Conservation (phyloP, 352 stramenopile genomes). For the Globisporangium spinosum region DNA sequence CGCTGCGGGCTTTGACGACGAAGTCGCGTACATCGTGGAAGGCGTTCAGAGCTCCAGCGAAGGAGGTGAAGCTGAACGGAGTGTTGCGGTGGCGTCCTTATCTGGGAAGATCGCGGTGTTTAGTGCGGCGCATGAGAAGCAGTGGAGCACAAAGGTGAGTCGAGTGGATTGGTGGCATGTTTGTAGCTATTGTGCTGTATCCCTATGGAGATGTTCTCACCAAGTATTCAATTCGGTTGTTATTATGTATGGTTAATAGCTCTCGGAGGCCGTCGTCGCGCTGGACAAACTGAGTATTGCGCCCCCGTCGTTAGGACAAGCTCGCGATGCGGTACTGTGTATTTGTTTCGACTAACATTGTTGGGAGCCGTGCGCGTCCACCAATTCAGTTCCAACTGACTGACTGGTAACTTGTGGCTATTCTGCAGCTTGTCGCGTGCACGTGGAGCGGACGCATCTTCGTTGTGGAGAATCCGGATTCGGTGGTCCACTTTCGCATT, state of each 20-base stretch:
- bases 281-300: constrained; percentile 36
- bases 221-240: background rate
- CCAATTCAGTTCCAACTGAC: background rate
- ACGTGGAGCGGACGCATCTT: constrained; percentile 72
- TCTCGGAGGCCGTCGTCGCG: constrained; percentile 48
- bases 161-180: background rate
- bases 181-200: background rate
- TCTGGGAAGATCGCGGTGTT: constrained; percentile 38
- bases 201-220: background rate
- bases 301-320: background rate
- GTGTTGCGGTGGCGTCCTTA: constrained; percentile 34
- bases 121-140: constrained; percentile 28
- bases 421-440: constrained; percentile 50
- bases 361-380: background rate
- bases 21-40: constrained; percentile 47
- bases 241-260: constrained; percentile 19
- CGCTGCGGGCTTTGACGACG: constrained; percentile 12
- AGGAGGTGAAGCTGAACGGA: constrained; percentile 15
- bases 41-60: constrained; percentile 24
- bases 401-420: background rate
- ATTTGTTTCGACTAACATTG: background rate
- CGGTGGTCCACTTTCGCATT: constrained; percentile 59
- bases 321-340: constrained; percentile 11
- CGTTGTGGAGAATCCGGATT: constrained; percentile 37
- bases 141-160: constrained; percentile 50